Conservation (phyloP, 768 basidiomycete species). For the Exsudoporus frostii region DNA sequence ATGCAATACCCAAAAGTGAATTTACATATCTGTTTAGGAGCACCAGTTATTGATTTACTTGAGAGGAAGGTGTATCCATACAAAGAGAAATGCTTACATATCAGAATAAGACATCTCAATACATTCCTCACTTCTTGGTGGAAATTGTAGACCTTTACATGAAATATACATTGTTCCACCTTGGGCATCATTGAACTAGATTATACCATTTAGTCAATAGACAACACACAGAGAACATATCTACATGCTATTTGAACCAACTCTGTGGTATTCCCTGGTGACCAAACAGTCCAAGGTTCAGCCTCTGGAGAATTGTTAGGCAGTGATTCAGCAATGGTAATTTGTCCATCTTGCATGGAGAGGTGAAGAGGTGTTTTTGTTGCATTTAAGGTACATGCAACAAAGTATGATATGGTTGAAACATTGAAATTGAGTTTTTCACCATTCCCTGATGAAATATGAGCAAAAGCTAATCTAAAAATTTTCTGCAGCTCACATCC, state of each 20-base stretch:
- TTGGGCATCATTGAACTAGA: not conserved
- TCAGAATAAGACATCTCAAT: not conserved
- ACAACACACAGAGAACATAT: not conserved
- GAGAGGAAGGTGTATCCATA: too few relatives aligned
- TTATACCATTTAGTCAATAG: not conserved
- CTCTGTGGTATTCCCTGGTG: not conserved
- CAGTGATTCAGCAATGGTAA: too few relatives aligned
- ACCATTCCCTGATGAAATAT: too few relatives aligned
- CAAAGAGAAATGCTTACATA: not conserved
- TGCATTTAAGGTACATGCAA: not conserved
- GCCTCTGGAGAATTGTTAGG: not conserved
- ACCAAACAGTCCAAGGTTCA: slow-evolving; percentile 4
- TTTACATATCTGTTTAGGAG: too few relatives aligned
- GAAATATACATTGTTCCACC: too few relatives aligned
- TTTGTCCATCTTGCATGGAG: too few relatives aligned
- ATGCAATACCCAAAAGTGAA: not conserved
- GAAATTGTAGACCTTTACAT: too few relatives aligned
- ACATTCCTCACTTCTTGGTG: too few relatives aligned
- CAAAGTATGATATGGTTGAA: not conserved
- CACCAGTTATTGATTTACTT: too few relatives aligned
- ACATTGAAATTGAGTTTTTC: not conserved
- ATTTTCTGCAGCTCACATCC: too few relatives aligned
- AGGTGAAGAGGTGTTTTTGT: too few relatives aligned
- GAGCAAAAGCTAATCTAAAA: too few relatives aligned
- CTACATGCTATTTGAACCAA: not conserved